These are phyloP conservation scores for Aureobasidium sp. DNA, from an alignment of 2,329 filamentous ascomycete species.

Conservation along the genomic window DNA sequence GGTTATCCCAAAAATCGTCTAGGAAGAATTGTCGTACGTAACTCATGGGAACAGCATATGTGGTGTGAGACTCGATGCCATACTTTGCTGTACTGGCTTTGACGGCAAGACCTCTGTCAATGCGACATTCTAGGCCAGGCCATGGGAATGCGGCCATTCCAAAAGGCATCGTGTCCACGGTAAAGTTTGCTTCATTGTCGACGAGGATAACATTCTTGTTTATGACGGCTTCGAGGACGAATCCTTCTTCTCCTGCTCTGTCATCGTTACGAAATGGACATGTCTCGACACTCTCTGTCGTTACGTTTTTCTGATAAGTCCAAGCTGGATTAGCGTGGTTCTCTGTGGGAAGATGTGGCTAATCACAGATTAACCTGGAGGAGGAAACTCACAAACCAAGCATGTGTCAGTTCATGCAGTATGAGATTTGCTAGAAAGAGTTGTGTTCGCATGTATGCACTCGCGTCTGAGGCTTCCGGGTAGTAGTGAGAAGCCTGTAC, in stretches of 20 bases:
- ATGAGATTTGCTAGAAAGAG: neutral
- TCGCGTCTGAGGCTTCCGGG: neutral
- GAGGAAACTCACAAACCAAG: neutral
- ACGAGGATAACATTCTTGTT: neutral
- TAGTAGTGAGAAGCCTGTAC: neutral
- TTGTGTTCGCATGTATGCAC: neutral
- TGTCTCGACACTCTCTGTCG: neutral
- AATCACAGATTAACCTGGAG: neutral
- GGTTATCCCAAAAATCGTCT: neutral
- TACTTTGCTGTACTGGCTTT: neutral
- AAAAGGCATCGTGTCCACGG: neutral
- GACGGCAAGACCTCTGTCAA: neutral
- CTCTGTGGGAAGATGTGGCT: neutral
- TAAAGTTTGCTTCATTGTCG: neutral
- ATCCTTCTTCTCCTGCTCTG: neutral
- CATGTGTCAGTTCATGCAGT: neutral
- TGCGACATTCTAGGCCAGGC: neutral
- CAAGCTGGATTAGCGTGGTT: neutral
- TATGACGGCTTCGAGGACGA: neutral
- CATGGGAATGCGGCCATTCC: neutral
- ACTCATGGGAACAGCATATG: neutral
- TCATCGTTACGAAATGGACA: neutral
- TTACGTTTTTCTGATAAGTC: neutral
- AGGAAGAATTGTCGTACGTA: neutral
- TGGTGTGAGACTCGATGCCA: neutral